Evolutionary conservation across 768 basidiomycete species (phyloP), one percentile per base, ranked within the genome.

Genomic region (Leucosporidium scottii): DNA sequence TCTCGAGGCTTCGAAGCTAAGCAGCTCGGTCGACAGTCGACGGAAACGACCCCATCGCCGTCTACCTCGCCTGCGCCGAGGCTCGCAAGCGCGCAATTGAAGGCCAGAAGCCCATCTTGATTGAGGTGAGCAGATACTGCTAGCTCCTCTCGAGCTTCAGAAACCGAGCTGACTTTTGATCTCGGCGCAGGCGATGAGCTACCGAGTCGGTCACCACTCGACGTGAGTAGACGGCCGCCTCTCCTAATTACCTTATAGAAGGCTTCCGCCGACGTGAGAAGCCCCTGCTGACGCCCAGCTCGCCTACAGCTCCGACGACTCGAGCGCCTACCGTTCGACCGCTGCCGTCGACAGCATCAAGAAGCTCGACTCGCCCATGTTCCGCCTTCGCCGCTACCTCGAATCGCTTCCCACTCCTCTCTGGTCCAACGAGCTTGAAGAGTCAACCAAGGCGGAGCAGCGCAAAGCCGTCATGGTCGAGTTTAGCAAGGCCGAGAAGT

Each of bases 301-400:
- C 28, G 1, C n/a, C 76, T 89, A 87, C 25, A 93, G 90, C 0
- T 94, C 93, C 15, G 93, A 97, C 74, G 93, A 97, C 78, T 93
- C 91, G 7, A 93, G 90, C 74, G 93, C 92, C 27, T 97, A 97
- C 77, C 86, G 93, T 50, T 83, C 89, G 1, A 84, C 89, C 25
- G 84, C 90, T 64, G 93, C 94, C 75, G 93, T 96, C 36, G 90
- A 94, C 78, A 88, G 93, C 73, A 85, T 88, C 75, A 93, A 91
- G 79, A 86, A 89, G 39, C 85, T 96, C 53, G 70, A 65, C 56
- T 67, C 62, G 34, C 61, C 65, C 7, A n/a, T 60, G 36, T 50
- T 60, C 54, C 62, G 66, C n/a, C 90, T 93, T 78, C 84, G 90
- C n/a, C 77, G 87, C 25, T 96, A 85, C 80, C 83, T 96, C 80